Base-by-base conservation (phyloP, 371 early-diverging fungal species). In the Nematocida major region DNA sequence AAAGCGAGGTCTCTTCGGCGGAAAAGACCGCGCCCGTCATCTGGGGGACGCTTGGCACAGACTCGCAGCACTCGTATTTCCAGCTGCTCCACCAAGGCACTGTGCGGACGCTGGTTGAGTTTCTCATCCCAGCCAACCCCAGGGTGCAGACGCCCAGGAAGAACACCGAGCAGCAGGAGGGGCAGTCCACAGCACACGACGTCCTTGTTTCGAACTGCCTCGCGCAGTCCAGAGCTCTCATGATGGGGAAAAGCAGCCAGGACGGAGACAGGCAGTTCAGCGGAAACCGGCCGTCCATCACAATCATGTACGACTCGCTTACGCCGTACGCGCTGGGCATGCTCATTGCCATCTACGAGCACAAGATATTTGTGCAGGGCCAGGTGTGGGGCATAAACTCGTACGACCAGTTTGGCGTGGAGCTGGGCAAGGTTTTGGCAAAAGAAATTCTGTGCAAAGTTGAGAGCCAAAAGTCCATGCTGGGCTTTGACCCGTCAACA, bases 1-100 rank as follows among this genome's bases (percentile, higher is more conserved):
- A 45, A 7, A 22, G 20, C 18, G 63, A 53, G 9, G 53, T 47
- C 15, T 3, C 20, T 32, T 15, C 65, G 3, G 4, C 3, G 45
- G 4, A 26, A 81, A 87, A 88, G 63, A 94, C 96, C 24, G 95
- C 94, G 38, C 93, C 95, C 42, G 92, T 96, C 84, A 91, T 97
- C 79, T 96, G 96, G 93, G 98, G 98, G 81, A 96, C 96, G 81
- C 91, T 94, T 28, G 98, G 98, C 48, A 97, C 98, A 80, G 94
- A 96, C 85, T 93, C 93, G 61, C 98, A 97, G 85, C 98, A 97
- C 80, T 96, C 98, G 22, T 97, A 96, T 87, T 97, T 96, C 84
- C 98, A 97, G 86, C 87, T 96, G 73, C 92, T 96, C 73, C 98
- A 97, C 84, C 98, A 97, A 87, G 96, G 96, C 57, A 95, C 96